Conservation (phyloP, 2,329 filamentous ascomycete species). For the Fusarium sp. region DNA sequence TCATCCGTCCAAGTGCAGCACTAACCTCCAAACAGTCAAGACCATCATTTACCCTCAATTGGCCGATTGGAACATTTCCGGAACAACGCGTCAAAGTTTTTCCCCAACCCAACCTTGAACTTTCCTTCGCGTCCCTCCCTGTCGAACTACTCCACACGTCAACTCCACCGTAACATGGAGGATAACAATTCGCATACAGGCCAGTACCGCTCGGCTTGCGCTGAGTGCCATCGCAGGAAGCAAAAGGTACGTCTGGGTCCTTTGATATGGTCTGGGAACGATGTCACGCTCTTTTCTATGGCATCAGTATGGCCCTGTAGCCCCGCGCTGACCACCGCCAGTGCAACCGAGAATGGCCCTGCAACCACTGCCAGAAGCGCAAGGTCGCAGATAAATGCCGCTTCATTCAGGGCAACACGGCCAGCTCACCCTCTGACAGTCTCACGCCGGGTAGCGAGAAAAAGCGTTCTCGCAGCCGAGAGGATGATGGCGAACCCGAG, state of each 20-base stretch:
- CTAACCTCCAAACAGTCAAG: slow-evolving; percentile 14
- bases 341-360: slow-evolving; percentile 57
- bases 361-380: slow-evolving; percentile 56
- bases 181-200: slow-evolving; percentile 58
- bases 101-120: slow-evolving; percentile 27
- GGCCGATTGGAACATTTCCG: neutral
- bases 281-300: neutral
- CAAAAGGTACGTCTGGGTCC: slow-evolving; percentile 52
- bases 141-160: slow-evolving; percentile 41
- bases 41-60: neutral
- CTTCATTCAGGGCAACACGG: slow-evolving; percentile 48
- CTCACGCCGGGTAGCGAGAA: slow-evolving; percentile 28
- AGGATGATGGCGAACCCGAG: slow-evolving; percentile 36
- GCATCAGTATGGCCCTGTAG: neutral
- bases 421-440: slow-evolving; percentile 34
- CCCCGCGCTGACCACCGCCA: slow-evolving; percentile 49
- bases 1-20: neutral
- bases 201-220: slow-evolving; percentile 57
- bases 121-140: slow-evolving; percentile 38
- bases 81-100: slow-evolving; percentile 41
- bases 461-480: slow-evolving; percentile 45
- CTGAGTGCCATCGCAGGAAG: slow-evolving; percentile 58
- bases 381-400: slow-evolving; percentile 54
- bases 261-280: neutral
- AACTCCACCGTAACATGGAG: slow-evolving; percentile 51